phyloP scores from a whole-genome alignment of 1,284 basidiomycete genomes.

The Laetiporus sulphureus region DNA sequence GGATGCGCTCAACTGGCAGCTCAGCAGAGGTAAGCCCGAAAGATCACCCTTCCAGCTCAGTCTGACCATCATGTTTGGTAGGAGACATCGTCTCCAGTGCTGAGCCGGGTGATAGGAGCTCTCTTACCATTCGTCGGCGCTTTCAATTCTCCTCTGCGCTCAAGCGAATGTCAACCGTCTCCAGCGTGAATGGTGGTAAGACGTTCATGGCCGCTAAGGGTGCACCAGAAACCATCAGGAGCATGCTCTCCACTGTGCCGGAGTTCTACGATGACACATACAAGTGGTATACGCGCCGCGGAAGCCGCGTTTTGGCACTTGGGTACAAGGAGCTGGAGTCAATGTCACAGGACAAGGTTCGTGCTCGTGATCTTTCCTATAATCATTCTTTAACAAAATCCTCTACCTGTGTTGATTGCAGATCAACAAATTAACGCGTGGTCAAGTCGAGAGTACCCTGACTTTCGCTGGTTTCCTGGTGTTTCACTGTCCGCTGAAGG shows the following conservation, averaged over 20 bases:
- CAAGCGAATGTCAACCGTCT: slow-evolving; percentile 93
- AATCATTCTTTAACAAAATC: too few species aligned
- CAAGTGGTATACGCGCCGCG: slow-evolving; percentile 87
- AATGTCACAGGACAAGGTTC: slow-evolving; percentile 61
- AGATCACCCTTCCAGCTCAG: not conserved
- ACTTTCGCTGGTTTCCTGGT: slow-evolving; percentile 89
- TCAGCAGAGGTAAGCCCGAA: slow-evolving; percentile 59
- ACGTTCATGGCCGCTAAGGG: slow-evolving; percentile 80
- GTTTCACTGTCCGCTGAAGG: slow-evolving; percentile 93
- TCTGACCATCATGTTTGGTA: slow-evolving; percentile 25
- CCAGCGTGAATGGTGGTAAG: slow-evolving; percentile 57
- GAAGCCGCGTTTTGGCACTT: slow-evolving; percentile 87
- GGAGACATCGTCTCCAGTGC: slow-evolving; percentile 61
- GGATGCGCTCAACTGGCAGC: slow-evolving; percentile 86
- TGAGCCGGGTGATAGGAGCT: slow-evolving; percentile 42
- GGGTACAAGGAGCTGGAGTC: slow-evolving; percentile 78
- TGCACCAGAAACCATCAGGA: slow-evolving; percentile 90
- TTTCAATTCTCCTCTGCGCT: slow-evolving; percentile 96
- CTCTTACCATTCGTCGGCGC: slow-evolving; percentile 75
- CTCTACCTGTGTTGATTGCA: slow-evolving; percentile 29
- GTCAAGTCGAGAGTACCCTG: slow-evolving; percentile 73
- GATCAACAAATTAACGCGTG: slow-evolving; percentile 81
- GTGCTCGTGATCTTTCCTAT: too few species aligned
- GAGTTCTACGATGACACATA: slow-evolving; percentile 85
- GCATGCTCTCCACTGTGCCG: slow-evolving; percentile 75